Evolutionary conservation across 2,329 filamentous ascomycete genomes (phyloP), one percentile per base, ranked within the genome.

Genomic region (Xylaria sp.): DNA sequence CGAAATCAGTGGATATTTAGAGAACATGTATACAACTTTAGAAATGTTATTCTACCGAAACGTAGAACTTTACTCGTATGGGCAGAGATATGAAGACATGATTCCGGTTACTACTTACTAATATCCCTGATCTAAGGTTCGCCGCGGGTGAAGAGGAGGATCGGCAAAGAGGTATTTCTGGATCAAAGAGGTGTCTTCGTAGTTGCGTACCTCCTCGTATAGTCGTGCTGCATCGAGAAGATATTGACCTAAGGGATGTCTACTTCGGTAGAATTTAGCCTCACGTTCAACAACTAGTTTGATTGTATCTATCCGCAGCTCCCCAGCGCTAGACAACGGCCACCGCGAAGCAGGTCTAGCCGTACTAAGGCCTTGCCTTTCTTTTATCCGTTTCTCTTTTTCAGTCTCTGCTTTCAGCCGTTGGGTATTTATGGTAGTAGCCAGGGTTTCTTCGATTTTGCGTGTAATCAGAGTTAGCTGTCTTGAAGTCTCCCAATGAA

Each of bases 111-210:
- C 17, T 17, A 65, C 62, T 61, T 3, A 65, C 62, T 74, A 75
- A 53, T 76, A 77, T 17, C 70, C 75, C 45, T 78, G 76, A 49
- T 78, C 75, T 3, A 78, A 62, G 0, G 77, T 77, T 3, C 76
- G 67, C 10, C 77, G 70, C 11, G 74, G 63, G 49, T 78, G 76
- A 5, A 61, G 69, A 58, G 50, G 74, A 7, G 70, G 64, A 63
- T 71, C 49, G n/a, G 22, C n/a, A 31, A 60, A 63, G 11, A 69
- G 61, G 27, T 65, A 68, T 17, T 59, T 65, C 38, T 63, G 45
- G 11, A 67, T 44, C 20, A 69, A 39, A 29, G 54, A 63, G 7
- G 55, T 69, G 25, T 69, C 67, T 3, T 56, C 42, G 31, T 65
- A 68, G 29, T 63, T 63, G n/a, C 33, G 63, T 15, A 66, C 47